phyloP scores from a whole-genome alignment of 306 rosid species.

The Vicia villosa region DNA sequence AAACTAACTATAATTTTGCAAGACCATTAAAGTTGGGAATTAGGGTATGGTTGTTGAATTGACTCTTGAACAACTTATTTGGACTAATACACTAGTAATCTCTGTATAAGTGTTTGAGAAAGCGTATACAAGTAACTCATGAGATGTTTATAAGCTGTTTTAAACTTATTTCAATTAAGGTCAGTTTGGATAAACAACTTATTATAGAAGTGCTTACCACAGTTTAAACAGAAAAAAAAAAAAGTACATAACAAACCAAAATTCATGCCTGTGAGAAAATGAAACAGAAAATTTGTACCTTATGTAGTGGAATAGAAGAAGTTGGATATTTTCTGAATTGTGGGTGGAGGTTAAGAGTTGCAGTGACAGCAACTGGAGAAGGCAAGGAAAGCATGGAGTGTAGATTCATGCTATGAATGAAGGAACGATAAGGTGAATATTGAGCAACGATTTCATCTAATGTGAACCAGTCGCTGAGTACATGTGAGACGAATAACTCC shows the following conservation, averaged over 20 bases:
- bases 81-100: not conserved
- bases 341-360: constrained; percentile 63
- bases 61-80: not conserved
- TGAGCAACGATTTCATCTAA: too few relatives aligned
- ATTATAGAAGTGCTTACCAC: not conserved
- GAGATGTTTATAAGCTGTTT: not conserved
- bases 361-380: constrained; percentile 40
- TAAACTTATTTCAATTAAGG: not conserved
- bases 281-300: constrained; percentile 40
- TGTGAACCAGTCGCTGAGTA: too few relatives aligned
- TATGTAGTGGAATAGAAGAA: constrained; percentile 43
- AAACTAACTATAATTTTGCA: not conserved
- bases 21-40: not conserved
- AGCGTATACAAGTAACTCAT: not conserved
- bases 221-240: not conserved
- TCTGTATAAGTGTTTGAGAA: not conserved
- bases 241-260: too few relatives aligned
- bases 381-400: constrained; percentile 68
- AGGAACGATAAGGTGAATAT: not conserved
- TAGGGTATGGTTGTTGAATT: not conserved
- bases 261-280: too few relatives aligned
- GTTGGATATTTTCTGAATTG: constrained; percentile 58
- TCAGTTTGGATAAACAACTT: not conserved
- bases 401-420: constrained; percentile 3
- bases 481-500: not conserved